Base-by-base conservation (phyloP, 192 early-diverging fungal species). In the Spinellus fusiger region DNA sequence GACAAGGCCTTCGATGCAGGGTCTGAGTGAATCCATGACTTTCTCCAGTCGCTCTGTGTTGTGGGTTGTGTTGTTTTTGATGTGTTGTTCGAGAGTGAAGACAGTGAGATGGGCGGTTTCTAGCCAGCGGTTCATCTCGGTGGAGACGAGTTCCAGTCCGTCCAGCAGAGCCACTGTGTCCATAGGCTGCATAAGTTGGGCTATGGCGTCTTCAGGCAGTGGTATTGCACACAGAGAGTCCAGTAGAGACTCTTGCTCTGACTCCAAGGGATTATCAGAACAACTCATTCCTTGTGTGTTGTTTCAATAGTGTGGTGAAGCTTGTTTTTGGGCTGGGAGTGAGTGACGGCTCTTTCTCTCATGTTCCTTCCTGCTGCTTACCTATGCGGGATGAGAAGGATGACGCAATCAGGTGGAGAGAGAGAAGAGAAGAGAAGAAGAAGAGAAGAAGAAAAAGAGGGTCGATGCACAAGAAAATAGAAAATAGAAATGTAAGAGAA, bases 71-170 rank as follows among this genome's bases (percentile, higher is more conserved):
- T 44, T 18, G 3, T 44, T 12, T 23, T 70, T 70, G 5, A 81
- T 69, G 44, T 81, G 68, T 62, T 79, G 73, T 28, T 79, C 79
- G 16, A 81, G 63, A 4, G 77, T 74, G 59, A 79, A 80, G 35
- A 81, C 74, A 23, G 72, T 69, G 61, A 84, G 62, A 48, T 84
- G 76, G 23, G 82, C 77, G 20, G 48, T 68, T 54, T 79, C 77
- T 20, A 84, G 55, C 82, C 82, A 84, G 5, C 62, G 52, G 44
- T 65, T 71, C 47, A 82, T 58, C 33, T 46, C 40, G 40, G 40
- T 10, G 1, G 40, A 12, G 15, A 44, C 18, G 40, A 18, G 3
- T 12, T 44, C 40, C 13, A 44, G 18, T 12, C 40, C 40, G 40
- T 44, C 40, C 3, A 44, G 40, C 3, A 44, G 18, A n/a, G 13